Percentiles rank a stretch among this genome's conserved stretches.
These are phyloP conservation scores for Fusarium guadeloupense DNA, from an alignment of 2,329 filamentous ascomycete genomes.

Conservation along the genomic window DNA sequence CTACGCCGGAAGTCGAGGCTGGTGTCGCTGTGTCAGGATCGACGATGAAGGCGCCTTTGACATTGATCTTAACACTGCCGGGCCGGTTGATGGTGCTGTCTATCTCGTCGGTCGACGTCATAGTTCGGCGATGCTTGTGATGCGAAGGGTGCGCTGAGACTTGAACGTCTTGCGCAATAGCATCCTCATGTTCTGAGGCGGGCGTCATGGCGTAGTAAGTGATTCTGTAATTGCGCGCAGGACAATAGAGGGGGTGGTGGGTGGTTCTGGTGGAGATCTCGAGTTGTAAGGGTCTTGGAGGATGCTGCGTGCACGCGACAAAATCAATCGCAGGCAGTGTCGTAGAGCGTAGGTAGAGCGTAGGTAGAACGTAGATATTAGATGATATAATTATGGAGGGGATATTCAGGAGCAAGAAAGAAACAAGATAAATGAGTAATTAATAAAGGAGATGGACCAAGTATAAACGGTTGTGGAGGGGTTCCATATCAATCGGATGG, in stretches of 20 bases:
- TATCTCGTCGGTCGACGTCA: slow-evolving; percentile 65
- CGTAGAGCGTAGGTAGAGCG: not conserved
- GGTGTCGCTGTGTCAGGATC: slow-evolving; percentile 75
- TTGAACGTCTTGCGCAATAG: slow-evolving; percentile 22
- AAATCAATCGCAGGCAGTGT: not conserved
- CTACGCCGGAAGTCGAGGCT: slow-evolving; percentile 48
- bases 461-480: slow-evolving; percentile 29
- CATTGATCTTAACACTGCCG: slow-evolving; percentile 89
- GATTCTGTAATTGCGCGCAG: slow-evolving; percentile 2
- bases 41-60: slow-evolving; percentile 95
- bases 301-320: slow-evolving; percentile 9
- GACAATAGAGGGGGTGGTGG: slow-evolving; percentile 17
- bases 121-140: slow-evolving; percentile 43
- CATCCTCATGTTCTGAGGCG: slow-evolving; percentile 40
- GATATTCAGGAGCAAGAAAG: not conserved
- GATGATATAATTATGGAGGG: not conserved
- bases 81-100: slow-evolving; percentile 69
- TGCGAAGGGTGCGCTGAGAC: slow-evolving; percentile 17
- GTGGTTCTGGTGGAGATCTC: slow-evolving; percentile 21
- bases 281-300: slow-evolving; percentile 23
- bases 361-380: not conserved
- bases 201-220: slow-evolving; percentile 34
- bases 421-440: not conserved
- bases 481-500: slow-evolving; percentile 37
- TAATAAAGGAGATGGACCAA: slow-evolving; percentile 3